Percentiles rank a stretch among this genome's conserved stretches.
Evolutionary conservation across 2,329 filamentous ascomycete genomes (phyloP).

Genomic region (Aspergillus persii): DNA sequence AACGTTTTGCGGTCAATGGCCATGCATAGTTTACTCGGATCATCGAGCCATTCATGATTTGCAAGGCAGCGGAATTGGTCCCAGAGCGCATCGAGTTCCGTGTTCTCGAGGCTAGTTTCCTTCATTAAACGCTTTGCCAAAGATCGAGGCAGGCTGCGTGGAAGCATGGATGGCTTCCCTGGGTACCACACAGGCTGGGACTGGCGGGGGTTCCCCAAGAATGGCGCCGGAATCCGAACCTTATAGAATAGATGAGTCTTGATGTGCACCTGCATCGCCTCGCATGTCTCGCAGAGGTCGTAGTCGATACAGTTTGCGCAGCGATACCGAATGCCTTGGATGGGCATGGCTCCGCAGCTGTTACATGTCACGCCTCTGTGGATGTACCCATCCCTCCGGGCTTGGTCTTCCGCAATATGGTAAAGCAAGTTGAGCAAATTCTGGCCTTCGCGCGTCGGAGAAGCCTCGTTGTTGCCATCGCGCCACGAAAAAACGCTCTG

Average conservation of each 20-base stretch:
- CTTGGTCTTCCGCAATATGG: constrained; percentile 90
- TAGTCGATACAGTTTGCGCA: constrained; percentile 96
- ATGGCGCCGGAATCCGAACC: constrained; percentile 82
- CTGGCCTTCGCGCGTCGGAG: constrained; percentile 58
- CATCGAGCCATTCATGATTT: constrained; percentile 76
- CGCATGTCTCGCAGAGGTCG: constrained; percentile 91
- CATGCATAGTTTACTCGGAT: constrained; percentile 72
- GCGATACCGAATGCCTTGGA: constrained; percentile 86
- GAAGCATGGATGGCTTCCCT: constrained; percentile 73
- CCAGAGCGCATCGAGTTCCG: constrained; percentile 89
- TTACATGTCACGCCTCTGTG: constrained; percentile 93
- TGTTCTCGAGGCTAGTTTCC: constrained; percentile 76
- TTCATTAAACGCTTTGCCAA: constrained; percentile 67
- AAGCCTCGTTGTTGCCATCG: constrained; percentile 42
- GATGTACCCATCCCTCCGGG: constrained; percentile 80
- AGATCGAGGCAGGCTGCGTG: constrained; percentile 63
- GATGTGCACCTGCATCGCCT: constrained; percentile 67
- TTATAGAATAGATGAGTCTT: constrained; percentile 98
- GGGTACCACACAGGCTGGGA: constrained; percentile 84
- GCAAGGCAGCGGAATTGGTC: constrained; percentile 96
- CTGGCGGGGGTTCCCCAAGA: constrained; percentile 73
- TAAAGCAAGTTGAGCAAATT: constrained; percentile 84
- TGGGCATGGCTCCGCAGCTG: constrained; percentile 80
- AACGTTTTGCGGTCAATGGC: constrained; percentile 94
- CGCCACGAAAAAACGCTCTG: constrained; percentile 47